Base-by-base conservation (phyloP, 108 stramenopile species). In the Cyclostephanos tholiformis region DNA sequence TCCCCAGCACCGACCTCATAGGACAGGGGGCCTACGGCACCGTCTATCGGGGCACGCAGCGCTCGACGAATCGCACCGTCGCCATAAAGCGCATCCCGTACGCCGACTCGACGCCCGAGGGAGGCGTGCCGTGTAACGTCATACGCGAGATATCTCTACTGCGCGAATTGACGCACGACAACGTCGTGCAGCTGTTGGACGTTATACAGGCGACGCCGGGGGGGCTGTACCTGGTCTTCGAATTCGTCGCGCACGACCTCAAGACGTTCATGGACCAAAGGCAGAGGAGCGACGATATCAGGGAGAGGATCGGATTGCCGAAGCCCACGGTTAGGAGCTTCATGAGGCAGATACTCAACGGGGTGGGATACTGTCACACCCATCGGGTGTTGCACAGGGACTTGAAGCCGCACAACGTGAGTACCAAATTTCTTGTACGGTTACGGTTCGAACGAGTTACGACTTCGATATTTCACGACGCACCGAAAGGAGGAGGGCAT, bases 11-110 rank as follows among this genome's bases (percentile, higher is more conserved):
- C 51, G 98, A 97, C 38, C 92, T 98, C 75, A 97, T 99, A 49
- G 99, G 99, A 20, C 98, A 99, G 80, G 99, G 99, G 50, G 98
- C 99, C 2, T 99, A 99, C 65, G 99, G 99, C 14, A 95, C 98
- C 51, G 98, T 99, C 35, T 99, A 98, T 87, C 96, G 97, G 63
- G 98, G 98, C 39, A 92, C 76, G 25, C 96, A 98, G 63, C 73
- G 86, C 56, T 81, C 87, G 32, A 88, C 88, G 17, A 88, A 87
- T 26, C 87, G 89, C 57, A 85, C 84, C 46, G 93, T 95, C 0
- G 96, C 96, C 9, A 95, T 97, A 57, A 97, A 97, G 77, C 84
- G 92, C 39, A 94, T 97, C 72, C 91, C 91, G 16, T 91, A 94
- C 65, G 89, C 89, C 23, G 90, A 90, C 74, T 81, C 85, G 25